Conservation (phyloP, 768 basidiomycete genomes). For the Grammothele lineata region DNA sequence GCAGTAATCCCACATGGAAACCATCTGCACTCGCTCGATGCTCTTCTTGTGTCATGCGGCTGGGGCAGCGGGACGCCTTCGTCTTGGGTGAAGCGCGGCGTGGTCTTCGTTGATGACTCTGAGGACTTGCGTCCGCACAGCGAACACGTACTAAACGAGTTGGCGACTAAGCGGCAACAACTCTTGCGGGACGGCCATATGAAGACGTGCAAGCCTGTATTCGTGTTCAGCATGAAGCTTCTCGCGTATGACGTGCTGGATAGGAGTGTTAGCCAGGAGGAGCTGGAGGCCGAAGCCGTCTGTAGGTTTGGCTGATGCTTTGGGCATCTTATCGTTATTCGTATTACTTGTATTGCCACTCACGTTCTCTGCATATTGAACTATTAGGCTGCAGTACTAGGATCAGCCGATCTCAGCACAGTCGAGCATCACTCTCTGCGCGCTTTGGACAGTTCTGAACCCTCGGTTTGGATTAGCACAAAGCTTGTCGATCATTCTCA, state of each 20-base stretch:
- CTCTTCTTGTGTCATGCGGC: conserved; percentile 45
- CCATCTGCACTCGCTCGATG: conserved; percentile 39
- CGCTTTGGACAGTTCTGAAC: too few relatives aligned
- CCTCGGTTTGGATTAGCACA: too few relatives aligned
- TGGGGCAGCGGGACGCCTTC: conserved; percentile 25
- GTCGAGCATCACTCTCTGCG: too few relatives aligned
- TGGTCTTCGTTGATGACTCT: conserved; percentile 23
- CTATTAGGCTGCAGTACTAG: too few relatives aligned
- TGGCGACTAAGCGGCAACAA: background rate
- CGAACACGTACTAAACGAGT: background rate
- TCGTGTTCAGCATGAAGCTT: conserved; percentile 16
- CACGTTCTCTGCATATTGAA: too few relatives aligned
- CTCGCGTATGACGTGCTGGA: conserved; percentile 16
- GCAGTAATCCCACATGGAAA: conserved; percentile 29
- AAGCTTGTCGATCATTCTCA: too few relatives aligned
- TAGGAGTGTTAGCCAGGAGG: conserved; percentile 2
- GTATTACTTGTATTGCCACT: too few relatives aligned
- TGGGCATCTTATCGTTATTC: too few relatives aligned
- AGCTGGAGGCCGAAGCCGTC: conserved; percentile 12
- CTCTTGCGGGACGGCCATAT: too few relatives aligned
- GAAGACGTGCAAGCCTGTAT: conserved; percentile 11
- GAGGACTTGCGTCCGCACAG: conserved; percentile 1
- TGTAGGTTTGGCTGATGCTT: conserved; percentile 17
- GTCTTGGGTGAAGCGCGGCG: conserved; percentile 19
- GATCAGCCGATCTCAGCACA: too few relatives aligned